Conservation (phyloP, 2,329 filamentous ascomycete genomes). For the Xenoacremonium recifei region DNA sequence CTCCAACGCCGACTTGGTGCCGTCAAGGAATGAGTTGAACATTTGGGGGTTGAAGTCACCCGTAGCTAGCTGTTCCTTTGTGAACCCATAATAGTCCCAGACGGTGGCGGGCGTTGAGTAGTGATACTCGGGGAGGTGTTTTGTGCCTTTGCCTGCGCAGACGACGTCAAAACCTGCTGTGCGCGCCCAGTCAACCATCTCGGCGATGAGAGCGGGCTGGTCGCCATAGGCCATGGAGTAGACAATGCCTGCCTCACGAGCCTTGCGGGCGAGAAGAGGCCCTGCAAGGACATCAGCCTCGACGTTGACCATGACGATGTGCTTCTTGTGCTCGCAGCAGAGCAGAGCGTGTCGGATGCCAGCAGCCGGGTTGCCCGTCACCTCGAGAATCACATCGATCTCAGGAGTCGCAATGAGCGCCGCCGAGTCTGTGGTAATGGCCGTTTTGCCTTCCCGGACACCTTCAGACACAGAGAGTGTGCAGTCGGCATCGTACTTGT, state of each 20-base stretch:
- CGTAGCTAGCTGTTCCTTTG: constrained; percentile 39
- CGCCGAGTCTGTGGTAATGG: constrained; percentile 41
- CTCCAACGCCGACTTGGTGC: constrained; percentile 46
- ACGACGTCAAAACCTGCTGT: constrained; percentile 44
- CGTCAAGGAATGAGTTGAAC: constrained; percentile 48
- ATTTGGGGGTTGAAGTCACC: constrained; percentile 46
- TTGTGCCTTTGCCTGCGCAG: constrained; percentile 45
- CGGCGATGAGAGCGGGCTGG: constrained; percentile 40
- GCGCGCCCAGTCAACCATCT: constrained; percentile 27
- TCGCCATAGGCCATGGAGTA: constrained; percentile 48
- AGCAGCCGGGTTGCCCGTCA: constrained; percentile 41
- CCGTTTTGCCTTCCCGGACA: constrained; percentile 38
- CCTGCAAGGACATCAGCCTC: constrained; percentile 44
- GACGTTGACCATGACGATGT: constrained; percentile 48
- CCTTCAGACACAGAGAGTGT: constrained; percentile 36
- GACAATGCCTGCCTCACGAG: constrained; percentile 43
- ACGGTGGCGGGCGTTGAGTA: constrained; percentile 45
- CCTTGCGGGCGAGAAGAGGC: constrained; percentile 38
- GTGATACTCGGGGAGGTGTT: constrained; percentile 44
- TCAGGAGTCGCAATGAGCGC: constrained; percentile 40
- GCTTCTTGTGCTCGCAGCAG: constrained; percentile 46
- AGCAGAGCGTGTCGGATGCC: constrained; percentile 42
- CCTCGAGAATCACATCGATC: constrained; percentile 44
- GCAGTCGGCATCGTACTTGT: constrained; percentile 35
- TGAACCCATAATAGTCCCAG: constrained; percentile 46